Percentiles rank a stretch among this genome's conserved stretches.
These are phyloP conservation scores for Backusella tarrabulga DNA, from an alignment of 192 early-diverging fungal species.

Conservation along the genomic window DNA sequence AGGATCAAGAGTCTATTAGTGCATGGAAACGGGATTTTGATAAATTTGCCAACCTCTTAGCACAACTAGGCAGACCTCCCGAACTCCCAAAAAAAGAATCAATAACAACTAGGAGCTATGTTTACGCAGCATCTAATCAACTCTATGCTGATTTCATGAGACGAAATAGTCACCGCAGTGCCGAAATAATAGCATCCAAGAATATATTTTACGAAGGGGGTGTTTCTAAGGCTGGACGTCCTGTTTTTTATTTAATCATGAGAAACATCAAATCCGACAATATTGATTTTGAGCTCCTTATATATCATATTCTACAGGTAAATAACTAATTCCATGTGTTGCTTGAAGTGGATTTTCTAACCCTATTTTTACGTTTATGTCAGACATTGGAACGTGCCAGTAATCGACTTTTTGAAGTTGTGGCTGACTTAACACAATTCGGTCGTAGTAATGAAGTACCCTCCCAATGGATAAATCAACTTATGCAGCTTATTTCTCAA, in stretches of 20 bases:
- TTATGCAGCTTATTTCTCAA: constrained; percentile 57
- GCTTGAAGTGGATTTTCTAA: not conserved
- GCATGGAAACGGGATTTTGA: constrained; percentile 28
- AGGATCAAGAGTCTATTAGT: not conserved
- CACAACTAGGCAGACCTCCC: constrained; percentile 69
- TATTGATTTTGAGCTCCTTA: constrained; percentile 67
- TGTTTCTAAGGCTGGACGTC: constrained; percentile 60
- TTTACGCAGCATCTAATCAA: constrained; percentile 12
- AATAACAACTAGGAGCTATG: not conserved
- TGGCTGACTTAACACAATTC: constrained; percentile 70
- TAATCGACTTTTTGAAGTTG: constrained; percentile 58
- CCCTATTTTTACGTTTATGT: not conserved
- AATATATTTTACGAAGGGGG: constrained; percentile 69
- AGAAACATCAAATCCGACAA: constrained; percentile 57
- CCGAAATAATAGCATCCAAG: constrained; percentile 50
- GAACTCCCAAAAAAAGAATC: constrained; percentile 27
- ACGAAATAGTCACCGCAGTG: constrained; percentile 45
- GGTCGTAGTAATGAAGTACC: constrained; percentile 64
- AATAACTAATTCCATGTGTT: not conserved
- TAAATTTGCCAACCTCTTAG: constrained; percentile 63
- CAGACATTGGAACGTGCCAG: constrained; percentile 49
- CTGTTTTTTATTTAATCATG: constrained; percentile 69
- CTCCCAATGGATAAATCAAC: constrained; percentile 54
- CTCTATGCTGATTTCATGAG: constrained; percentile 51
- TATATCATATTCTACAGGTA: constrained; percentile 56